Conservation (phyloP, 495 filamentous ascomycete species). For the Talaromyces wortmannii region DNA sequence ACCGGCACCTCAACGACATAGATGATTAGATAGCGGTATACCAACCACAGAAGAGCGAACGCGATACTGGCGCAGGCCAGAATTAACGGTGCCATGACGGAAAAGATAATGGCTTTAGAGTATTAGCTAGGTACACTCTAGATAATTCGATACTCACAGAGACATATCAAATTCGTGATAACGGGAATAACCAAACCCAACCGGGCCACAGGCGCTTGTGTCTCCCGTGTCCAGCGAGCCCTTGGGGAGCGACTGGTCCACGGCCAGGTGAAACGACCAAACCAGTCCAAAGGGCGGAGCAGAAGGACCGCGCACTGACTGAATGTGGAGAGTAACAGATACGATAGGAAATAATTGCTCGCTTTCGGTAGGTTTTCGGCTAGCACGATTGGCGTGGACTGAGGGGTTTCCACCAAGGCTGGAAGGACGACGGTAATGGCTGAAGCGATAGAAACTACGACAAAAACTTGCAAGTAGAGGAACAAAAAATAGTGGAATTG, state of each 20-base stretch:
- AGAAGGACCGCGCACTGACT: conserved; percentile 62
- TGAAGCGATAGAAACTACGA: conserved; percentile 64
- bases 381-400: conserved; percentile 38
- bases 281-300: not conserved
- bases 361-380: conserved; percentile 65
- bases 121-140: not conserved
- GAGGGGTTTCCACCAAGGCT: conserved; percentile 4
- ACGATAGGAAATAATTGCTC: conserved; percentile 76
- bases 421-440: conserved; percentile 28
- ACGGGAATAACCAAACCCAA: conserved; percentile 75
- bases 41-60: conserved; percentile 69
- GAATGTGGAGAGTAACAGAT: conserved; percentile 65
- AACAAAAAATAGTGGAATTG: conserved; percentile 78
- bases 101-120: conserved; percentile 55
- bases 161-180: conserved; percentile 72
- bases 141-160: not conserved
- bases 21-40: conserved; percentile 71
- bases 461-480: conserved; percentile 71
- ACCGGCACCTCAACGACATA: too few species aligned
- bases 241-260: conserved; percentile 64
- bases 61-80: conserved; percentile 70
- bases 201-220: conserved; percentile 48
- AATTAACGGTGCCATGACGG: conserved; percentile 67
- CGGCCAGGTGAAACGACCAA: conserved; percentile 56
- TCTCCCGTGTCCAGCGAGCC: conserved; percentile 53